A percentile compares a stretch with the other conserved stretches of the same genome.
phyloP scores from a whole-genome alignment of 2,329 filamentous ascomycete genomes.

The Beauveria brongniartii region DNA sequence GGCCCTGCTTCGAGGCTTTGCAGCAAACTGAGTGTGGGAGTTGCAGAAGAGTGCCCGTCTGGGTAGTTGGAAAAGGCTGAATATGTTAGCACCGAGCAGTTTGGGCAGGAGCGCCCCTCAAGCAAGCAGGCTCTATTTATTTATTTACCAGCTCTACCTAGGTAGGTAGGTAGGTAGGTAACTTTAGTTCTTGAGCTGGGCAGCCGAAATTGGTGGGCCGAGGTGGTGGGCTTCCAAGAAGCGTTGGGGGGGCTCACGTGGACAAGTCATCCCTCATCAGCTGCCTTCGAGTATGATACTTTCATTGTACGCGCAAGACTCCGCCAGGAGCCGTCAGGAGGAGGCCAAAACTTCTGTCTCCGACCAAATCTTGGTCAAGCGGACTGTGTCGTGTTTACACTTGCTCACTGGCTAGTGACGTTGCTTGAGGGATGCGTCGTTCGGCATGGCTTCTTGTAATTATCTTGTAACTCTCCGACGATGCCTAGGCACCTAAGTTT shows the following conservation, averaged over 20 bases:
- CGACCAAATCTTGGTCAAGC: not conserved
- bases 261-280: constrained; percentile 1
- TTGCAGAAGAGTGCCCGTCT: not conserved
- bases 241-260: constrained; percentile 12
- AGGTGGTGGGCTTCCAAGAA: constrained; percentile 11
- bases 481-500: not conserved
- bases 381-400: not conserved
- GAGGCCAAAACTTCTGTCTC: not conserved
- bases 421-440: not conserved
- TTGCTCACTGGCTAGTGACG: no score
- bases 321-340: not conserved
- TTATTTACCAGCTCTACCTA: no score
- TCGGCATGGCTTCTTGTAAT: not conserved
- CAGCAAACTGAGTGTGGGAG: not conserved
- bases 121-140: no score
- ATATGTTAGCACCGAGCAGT: not conserved
- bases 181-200: no score
- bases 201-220: constrained; percentile 12
- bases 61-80: not conserved
- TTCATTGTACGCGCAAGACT: not conserved
- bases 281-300: not conserved
- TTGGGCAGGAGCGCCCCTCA: not conserved
- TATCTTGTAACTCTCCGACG: no score
- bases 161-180: no score
- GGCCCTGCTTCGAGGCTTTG: not conserved